Base-by-base conservation (phyloP, 2,329 filamentous ascomycete species). In the Plectosphaerella plurivora region DNA sequence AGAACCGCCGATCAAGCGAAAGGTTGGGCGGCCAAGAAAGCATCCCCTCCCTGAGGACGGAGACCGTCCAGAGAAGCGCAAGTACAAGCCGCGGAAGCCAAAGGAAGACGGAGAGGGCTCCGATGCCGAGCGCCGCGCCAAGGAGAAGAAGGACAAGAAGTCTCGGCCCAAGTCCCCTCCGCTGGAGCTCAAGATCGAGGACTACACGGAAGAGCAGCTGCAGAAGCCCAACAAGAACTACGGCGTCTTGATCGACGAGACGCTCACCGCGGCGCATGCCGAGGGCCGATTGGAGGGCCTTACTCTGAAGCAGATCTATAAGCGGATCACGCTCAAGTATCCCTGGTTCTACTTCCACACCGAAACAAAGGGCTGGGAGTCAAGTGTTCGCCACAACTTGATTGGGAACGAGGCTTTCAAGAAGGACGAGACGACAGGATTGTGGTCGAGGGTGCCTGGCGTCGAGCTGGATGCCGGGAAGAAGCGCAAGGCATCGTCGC, bases 361-460 rank as follows among this genome's bases (percentile, higher is more conserved):
- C 16, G 80, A 82, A 61, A 84, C 81, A 6, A 84, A 83, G 61
- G 81, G 81, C n/a, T 84, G 81, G 81, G 81, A 84, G 63, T 84
- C 81, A 58, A 84, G 80, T 59, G 81, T 84, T n/a, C 77, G 81
- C 1, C 81, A 84, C 59, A 84, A 84, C 52, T 72, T 84, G 25
- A 82, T 84, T 57, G 81, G 80, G 3, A 84, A 84, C 61, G 77
- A 80, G 57, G 81, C 80, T 7, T 84, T 84, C 62, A 73, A 72
- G 57, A 84, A 84, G 63, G 76, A 80, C 55, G 78, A 82, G 37
- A 73, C 74, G 25, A 80, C 76, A 1, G 75, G 78, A 44, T 67
- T 81, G 18, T 84, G 81, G 81, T 76, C 73, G 53, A 78, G 81
- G 36, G 77, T 83, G 20, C 77, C 76, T 2, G 80, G 79, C 2